Evolutionary conservation across 1,139 yeast species (phyloP), one percentile per base, ranked within the genome.

Genomic region (Candida tropicalis): DNA sequence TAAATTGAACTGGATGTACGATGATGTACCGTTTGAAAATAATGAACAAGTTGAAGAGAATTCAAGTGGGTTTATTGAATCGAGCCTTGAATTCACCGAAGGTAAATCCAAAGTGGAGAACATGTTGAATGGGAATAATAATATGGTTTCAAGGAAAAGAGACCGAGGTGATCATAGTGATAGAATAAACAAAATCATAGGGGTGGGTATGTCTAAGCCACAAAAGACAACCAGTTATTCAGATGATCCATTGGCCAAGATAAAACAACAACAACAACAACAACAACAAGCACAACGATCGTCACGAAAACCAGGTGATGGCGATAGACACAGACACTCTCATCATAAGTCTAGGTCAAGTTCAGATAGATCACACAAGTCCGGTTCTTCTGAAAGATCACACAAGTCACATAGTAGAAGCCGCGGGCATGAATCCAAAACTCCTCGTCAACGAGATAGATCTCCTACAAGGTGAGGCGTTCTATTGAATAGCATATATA

Each of bases 1-100:
- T 38, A 80, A 79, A 48, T 65, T 89, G 42, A 86, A 81, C 43
- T 91, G 97, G 97, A 90, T 91, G 96, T 91, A 91, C 58, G 79
- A 85, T 15, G 81, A 74, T 28, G 48, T 53, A 4, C 55, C 55
- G 1, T 49, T 49, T 43, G 49, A 43, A 29, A 31, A 40, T 8
- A 41, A 39, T 26, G 41, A 43, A 39, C 44, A 24, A 39, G 50
- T 18, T 24, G 56, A 48, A 24, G 41, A 39, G 13, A 62, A 65
- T 38, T 57, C 59, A 12, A 55, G 62, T 22, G 73, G 73, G 5
- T 66, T 67, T 40, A 57, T 56, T 29, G 72, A 67, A 39, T 59
- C 67, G 38, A 66, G 59, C 32, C 65, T 58, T 27, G 75, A 68
- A 48, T 68, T 66, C 43, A 53, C 59, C n/a, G 60, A 62, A 27